Percentiles rank a stretch among this genome's conserved stretches.
phyloP scores from a whole-genome alignment of 495 filamentous ascomycete genomes.

The Melanomma pulvis-pyrius region DNA sequence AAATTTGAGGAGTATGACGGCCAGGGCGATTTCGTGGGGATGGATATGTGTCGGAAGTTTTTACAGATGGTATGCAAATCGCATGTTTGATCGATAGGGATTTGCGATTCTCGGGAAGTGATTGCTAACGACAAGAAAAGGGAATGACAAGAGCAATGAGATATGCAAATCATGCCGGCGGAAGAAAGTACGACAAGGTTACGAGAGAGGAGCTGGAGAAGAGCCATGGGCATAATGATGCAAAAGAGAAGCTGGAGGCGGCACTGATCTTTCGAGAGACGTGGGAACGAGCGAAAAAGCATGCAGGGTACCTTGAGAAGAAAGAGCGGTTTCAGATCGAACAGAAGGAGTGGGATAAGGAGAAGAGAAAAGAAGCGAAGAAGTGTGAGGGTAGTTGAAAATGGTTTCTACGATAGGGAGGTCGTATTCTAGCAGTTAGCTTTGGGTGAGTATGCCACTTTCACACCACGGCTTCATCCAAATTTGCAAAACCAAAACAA shows the following conservation, averaged over 20 bases:
- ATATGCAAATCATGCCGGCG: conserved; percentile 56
- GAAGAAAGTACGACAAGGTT: conserved; percentile 51
- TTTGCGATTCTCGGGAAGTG: not conserved
- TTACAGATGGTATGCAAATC: conserved; percentile 50
- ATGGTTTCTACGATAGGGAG: no score
- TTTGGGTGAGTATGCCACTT: no score
- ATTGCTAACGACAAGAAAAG: not conserved
- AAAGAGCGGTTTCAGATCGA: conserved; percentile 48
- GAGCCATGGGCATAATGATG: conserved; percentile 35
- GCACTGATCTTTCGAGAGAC: conserved; percentile 46
- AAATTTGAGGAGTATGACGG: conserved; percentile 50
- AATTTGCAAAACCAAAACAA: no score
- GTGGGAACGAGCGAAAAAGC: conserved; percentile 49
- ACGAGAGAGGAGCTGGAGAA: conserved; percentile 40
- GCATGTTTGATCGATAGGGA: not conserved
- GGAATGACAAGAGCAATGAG: conserved; percentile 56
- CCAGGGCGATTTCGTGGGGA: conserved; percentile 55
- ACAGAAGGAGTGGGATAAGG: conserved; percentile 48
- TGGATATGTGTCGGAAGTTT: conserved; percentile 59
- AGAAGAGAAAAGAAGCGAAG: not conserved
- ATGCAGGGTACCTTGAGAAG: conserved; percentile 48
- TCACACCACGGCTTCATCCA: no score
- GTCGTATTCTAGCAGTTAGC: no score
- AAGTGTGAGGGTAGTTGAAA: no score
- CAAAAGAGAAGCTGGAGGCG: conserved; percentile 43